Percentiles rank a stretch among this genome's conserved stretches.
Evolutionary conservation across 176 grass and related monocot genomes (phyloP).

Genomic region (Rhynchospora breviuscula): DNA sequence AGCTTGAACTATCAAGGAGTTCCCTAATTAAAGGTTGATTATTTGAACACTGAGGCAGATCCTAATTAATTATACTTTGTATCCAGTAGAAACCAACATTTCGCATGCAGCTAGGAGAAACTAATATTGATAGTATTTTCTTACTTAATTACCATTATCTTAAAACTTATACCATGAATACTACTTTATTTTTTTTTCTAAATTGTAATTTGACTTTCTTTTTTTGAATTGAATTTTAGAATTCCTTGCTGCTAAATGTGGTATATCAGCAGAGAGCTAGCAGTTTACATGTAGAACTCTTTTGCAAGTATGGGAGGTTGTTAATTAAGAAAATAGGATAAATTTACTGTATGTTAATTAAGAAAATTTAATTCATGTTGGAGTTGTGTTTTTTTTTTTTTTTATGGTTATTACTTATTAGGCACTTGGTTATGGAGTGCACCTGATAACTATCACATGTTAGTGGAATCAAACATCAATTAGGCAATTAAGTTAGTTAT

Average conservation of each 20-base stretch:
- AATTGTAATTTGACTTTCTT: not conserved
- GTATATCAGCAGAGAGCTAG: slow-evolving; percentile 41
- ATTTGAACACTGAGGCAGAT: slow-evolving; percentile 30
- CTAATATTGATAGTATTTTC: slow-evolving; percentile 72
- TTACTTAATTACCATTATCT: not conserved
- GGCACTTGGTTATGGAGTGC: slow-evolving; percentile 74
- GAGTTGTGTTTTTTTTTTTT: too few species aligned
- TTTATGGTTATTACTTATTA: slow-evolving; percentile 23
- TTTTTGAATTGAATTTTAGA: slow-evolving; percentile 25
- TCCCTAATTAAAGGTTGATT: not conserved
- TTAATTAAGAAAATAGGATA: too few species aligned
- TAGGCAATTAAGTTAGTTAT: not conserved
- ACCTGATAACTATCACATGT: slow-evolving; percentile 98
- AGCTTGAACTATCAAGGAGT: not conserved
- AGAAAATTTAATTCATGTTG: too few species aligned
- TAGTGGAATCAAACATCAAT: not conserved
- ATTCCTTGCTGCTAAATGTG: slow-evolving; percentile 60
- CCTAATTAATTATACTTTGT: slow-evolving; percentile 90
- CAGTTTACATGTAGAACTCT: slow-evolving; percentile 70
- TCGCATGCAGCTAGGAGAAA: slow-evolving; percentile 35
- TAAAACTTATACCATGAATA: too few species aligned
- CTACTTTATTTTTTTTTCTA: not conserved
- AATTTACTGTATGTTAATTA: too few species aligned
- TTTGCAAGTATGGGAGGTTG: slow-evolving; percentile 54
- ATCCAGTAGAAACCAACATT: slow-evolving; percentile 56